These are phyloP conservation scores for Tuber borchii DNA, from an alignment of 495 filamentous ascomycete genomes.

Conservation along the genomic window DNA sequence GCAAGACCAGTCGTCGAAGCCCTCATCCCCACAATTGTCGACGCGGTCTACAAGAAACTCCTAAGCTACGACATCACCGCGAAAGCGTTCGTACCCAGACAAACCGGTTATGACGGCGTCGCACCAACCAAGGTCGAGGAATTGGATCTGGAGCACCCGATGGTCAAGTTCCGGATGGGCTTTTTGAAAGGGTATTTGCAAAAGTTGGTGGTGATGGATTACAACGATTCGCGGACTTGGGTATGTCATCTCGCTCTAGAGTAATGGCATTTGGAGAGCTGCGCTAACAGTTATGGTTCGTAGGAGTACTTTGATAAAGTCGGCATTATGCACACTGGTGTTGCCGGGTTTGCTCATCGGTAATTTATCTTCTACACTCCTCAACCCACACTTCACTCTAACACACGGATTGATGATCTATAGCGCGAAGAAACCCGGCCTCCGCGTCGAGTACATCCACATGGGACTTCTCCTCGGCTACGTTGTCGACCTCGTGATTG, in stretches of 20 bases:
- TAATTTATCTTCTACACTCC: background rate
- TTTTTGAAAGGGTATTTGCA: constrained; percentile 42
- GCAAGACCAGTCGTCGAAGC: constrained; percentile 41
- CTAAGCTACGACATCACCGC: constrained; percentile 46
- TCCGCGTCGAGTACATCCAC: constrained; percentile 45
- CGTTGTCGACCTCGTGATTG: constrained; percentile 43
- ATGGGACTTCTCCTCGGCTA: constrained; percentile 44
- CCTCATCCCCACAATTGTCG: constrained; percentile 43
- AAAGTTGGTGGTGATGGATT: constrained; percentile 36
- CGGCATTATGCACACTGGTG: constrained; percentile 45
- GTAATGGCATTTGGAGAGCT: too few species aligned
- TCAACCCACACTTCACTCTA: too few species aligned
- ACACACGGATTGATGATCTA: background rate
- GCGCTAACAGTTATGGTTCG: background rate
- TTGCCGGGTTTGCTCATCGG: constrained; percentile 44
- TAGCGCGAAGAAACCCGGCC: constrained; percentile 39
- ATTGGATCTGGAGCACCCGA: constrained; percentile 43
- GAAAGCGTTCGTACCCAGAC: constrained; percentile 43
- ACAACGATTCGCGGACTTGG: constrained; percentile 25
- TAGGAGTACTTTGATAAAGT: constrained; percentile 47
- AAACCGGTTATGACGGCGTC: constrained; percentile 43
- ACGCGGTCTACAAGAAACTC: constrained; percentile 44
- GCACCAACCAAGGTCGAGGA: constrained; percentile 28
- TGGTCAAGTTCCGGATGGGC: constrained; percentile 44
- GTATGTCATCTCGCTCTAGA: constrained; percentile 4